Evolutionary conservation across 2,329 filamentous ascomycete species (phyloP).

Genomic region (Trichoderma sp.): DNA sequence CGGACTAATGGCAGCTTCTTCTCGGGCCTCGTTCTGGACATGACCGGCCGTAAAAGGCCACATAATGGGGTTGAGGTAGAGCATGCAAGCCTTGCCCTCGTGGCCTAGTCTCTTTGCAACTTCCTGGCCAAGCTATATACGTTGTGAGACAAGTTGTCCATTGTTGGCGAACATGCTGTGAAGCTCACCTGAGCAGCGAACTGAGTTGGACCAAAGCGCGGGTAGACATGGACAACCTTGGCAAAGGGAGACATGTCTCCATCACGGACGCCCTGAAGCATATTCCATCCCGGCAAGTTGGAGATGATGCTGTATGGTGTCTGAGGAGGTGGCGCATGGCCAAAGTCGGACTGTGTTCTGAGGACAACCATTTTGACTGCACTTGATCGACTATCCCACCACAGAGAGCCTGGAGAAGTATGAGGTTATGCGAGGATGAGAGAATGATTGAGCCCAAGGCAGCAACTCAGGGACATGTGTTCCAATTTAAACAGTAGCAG

Average conservation of each 20-base stretch:
- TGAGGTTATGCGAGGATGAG: not conserved
- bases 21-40: conserved; percentile 35
- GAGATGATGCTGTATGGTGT: conserved; percentile 46
- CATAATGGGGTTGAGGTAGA: conserved; percentile 34
- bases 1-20: conserved; percentile 33
- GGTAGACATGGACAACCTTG: conserved; percentile 43
- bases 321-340: conserved; percentile 46
- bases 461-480: not conserved
- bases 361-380: conserved; percentile 34
- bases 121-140: conserved; percentile 35
- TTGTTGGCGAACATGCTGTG: not conserved
- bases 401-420: not conserved
- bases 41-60: conserved; percentile 33
- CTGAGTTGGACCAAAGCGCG: conserved; percentile 44
- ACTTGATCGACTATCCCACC: not conserved
- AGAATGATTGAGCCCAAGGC: not conserved
- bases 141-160: not conserved
- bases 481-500: not conserved
- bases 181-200: conserved; percentile 33
- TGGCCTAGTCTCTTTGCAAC: conserved; percentile 34
- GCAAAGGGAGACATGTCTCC: conserved; percentile 38
- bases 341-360: conserved; percentile 39
- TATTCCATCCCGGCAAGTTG: conserved; percentile 44
- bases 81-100: conserved; percentile 28
- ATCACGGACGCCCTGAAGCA: conserved; percentile 38